Base-by-base conservation (phyloP, 1,139 yeast species). In the Candida freyschussii region DNA sequence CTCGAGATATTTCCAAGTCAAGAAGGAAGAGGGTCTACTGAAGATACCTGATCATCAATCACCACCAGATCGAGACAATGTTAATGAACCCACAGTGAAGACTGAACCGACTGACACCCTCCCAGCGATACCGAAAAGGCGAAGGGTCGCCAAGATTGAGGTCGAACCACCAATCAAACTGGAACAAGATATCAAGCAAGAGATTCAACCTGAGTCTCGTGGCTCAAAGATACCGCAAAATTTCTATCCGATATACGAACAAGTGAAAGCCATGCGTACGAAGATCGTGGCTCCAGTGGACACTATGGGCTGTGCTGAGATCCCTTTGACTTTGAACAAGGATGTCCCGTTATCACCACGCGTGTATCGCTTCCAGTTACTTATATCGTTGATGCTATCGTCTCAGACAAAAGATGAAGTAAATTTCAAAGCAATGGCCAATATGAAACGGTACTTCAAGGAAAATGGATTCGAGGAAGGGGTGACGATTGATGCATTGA, bases 381-480 rank as follows among this genome's bases (percentile, higher is more conserved):
- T 89, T 27, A 66, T 86, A 0, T 78, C 95, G 4, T 65, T 89
- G 34, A 84, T 89, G 91, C 71, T 91, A 21, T 84, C 95, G 11
- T 75, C 96, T 0, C 97, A 89, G 50, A 91, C 97, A 2, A 86
- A 83, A 52, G 98, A 91, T 56, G 95, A 85, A 52, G 76, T 79
- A 21, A 89, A 84, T 44, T 83, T 69, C 33, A 69, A 67, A 27
- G 95, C 94, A 1, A 80, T 89, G 79, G 58, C 59, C 20, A 67
- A 61, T 15, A 59, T 89, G 41, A 78, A 85, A 30, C 44, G 52
- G 37, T 36, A 69, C 60, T 47, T 74, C 62, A 49, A 55, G 11
- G 59, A 62, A 0, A 57, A 52, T 34, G 43, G 69, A 41, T 33
- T 60, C 37, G 44, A 53, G 27, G 49, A 55, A 9, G 76, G 76